Conservation (phyloP, 1,284 basidiomycete species). For the Leccinum insolens region DNA sequence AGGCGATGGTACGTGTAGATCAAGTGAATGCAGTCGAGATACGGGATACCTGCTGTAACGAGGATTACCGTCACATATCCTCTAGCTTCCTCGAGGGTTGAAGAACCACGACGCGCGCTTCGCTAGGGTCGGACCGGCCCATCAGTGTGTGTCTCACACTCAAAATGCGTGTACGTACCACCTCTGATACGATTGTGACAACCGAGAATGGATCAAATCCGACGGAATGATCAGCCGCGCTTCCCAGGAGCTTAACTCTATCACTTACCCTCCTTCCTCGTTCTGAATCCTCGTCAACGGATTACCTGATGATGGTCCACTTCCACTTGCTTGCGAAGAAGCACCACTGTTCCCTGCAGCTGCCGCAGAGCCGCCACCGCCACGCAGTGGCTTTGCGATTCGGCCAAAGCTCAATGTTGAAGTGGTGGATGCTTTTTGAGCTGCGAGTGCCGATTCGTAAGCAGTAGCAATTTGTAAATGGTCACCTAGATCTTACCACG, state of each 20-base stretch:
- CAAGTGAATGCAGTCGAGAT: conserved; percentile 34
- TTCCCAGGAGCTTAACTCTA: conserved; percentile 25
- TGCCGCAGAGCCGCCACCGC: conserved; percentile 74
- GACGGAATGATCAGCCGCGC: conserved; percentile 22
- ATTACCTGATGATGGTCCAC: conserved; percentile 50
- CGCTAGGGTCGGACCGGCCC: conserved; percentile 45
- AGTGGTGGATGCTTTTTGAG: conserved; percentile 73
- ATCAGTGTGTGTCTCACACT: conserved; percentile 21
- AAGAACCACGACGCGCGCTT: conserved; percentile 91
- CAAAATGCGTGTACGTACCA: conserved; percentile 38
- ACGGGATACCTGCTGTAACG: conserved; percentile 18
- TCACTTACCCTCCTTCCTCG: conserved; percentile 76
- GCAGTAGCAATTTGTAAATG: conserved; percentile 10
- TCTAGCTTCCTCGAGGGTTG: conserved; percentile 63
- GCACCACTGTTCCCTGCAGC: conserved; percentile 40
- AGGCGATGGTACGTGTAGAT: conserved; percentile 38
- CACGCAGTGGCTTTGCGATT: conserved; percentile 95
- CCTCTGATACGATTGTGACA: conserved; percentile 35
- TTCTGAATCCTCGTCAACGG: conserved; percentile 74
- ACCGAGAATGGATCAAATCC: conserved; percentile 13
- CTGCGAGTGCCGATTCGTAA: conserved; percentile 41
- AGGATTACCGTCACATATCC: conserved; percentile 15
- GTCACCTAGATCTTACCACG: conserved; percentile 64
- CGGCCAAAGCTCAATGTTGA: conserved; percentile 85
- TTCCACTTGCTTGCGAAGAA: conserved; percentile 46